Evolutionary conservation across 208 protist species (phyloP).

Genomic region (Leishmania aethiopica): DNA sequence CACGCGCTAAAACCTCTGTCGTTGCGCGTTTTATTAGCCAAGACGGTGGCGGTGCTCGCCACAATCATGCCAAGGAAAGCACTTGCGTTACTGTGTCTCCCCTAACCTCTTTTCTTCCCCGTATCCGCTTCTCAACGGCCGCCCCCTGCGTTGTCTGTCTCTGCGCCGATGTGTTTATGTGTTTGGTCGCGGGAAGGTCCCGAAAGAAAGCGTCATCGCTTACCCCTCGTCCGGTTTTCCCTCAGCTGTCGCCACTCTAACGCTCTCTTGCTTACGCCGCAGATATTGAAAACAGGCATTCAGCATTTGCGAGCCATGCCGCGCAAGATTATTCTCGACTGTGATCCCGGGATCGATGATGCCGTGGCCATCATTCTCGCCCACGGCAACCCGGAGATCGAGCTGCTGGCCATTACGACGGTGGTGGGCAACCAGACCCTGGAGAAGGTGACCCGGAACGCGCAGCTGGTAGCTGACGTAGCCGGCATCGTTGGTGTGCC

Average conservation of each 20-base stretch:
- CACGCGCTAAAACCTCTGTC: not conserved
- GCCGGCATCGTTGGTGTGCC: slow-evolving; percentile 39
- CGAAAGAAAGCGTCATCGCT: not conserved
- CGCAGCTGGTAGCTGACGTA: slow-evolving; percentile 43
- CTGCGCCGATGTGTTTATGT: not conserved
- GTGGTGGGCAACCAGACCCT: slow-evolving; percentile 83
- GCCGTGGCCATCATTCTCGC: slow-evolving; percentile 81
- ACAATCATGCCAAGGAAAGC: not conserved
- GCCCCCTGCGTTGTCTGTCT: not conserved
- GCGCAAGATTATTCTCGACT: slow-evolving; percentile 79
- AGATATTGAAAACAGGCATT: not conserved
- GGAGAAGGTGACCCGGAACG: slow-evolving; percentile 82
- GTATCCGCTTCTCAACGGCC: not conserved
- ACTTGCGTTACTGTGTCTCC: not conserved
- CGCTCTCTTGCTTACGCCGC: not conserved
- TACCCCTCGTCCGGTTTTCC: not conserved
- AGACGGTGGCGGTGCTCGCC: not conserved
- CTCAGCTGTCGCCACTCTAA: not conserved
- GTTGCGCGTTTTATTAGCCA: not conserved
- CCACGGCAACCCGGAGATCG: slow-evolving; percentile 56
- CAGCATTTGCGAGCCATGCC: slow-evolving; percentile 29
- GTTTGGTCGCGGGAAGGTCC: not conserved
- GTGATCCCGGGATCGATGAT: slow-evolving; percentile 88
- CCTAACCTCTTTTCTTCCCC: not conserved
- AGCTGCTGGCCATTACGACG: slow-evolving; percentile 81